Evolutionary conservation across 345 rosid genomes (phyloP).

Genomic region (Excoecaria cochinchinensis): DNA sequence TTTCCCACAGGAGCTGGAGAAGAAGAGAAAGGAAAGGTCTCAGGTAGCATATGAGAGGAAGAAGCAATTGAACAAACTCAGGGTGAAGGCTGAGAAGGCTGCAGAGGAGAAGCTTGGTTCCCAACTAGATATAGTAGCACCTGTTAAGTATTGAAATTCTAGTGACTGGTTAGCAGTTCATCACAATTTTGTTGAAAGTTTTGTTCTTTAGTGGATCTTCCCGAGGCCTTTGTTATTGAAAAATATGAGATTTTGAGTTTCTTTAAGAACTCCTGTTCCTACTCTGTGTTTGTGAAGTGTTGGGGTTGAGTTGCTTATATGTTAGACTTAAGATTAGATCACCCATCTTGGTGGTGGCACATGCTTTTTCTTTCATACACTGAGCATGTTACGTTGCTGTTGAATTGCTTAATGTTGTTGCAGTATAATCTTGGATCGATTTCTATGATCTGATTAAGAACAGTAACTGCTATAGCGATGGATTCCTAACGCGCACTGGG

Average conservation of each 20-base stretch:
- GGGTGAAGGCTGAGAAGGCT: slow-evolving; percentile 73
- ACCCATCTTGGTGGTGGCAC: background rate
- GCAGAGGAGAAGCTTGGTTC: slow-evolving; percentile 82
- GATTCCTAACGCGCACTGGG: too few relatives aligned
- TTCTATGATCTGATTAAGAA: background rate
- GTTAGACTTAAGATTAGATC: background rate
- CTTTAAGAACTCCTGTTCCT: background rate
- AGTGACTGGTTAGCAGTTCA: background rate
- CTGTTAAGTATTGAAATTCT: slow-evolving; percentile 48
- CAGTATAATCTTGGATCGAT: background rate
- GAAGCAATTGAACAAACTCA: slow-evolving; percentile 73
- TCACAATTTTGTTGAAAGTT: slow-evolving; percentile 15
- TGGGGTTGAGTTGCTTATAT: background rate
- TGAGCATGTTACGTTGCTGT: background rate
- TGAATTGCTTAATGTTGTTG: background rate
- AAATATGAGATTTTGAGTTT: background rate
- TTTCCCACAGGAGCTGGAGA: slow-evolving; percentile 62
- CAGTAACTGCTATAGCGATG: too few relatives aligned
- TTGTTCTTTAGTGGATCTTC: background rate
- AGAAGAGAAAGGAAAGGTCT: slow-evolving; percentile 77
- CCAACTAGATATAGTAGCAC: slow-evolving; percentile 57
- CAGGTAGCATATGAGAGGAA: slow-evolving; percentile 63
- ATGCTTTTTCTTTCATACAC: too few relatives aligned
- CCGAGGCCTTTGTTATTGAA: background rate
- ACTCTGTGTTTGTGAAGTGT: background rate